Conservation (phyloP, 192 early-diverging fungal genomes). For the Coemansia sp. region DNA sequence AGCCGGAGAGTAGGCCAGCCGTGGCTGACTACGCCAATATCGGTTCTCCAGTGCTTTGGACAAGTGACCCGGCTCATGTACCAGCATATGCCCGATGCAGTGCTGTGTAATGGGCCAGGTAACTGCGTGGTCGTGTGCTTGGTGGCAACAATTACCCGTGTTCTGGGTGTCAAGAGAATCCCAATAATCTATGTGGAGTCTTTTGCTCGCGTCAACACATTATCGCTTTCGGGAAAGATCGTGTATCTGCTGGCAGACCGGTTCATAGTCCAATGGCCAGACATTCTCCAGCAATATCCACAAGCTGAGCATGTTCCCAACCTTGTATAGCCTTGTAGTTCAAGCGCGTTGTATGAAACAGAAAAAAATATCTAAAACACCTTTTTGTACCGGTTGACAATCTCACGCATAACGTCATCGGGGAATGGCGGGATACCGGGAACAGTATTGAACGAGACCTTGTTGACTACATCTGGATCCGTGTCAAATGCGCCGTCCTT, state of each 20-base stretch:
- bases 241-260: conserved; percentile 78
- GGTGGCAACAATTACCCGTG: conserved; percentile 63
- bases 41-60: conserved; percentile 44
- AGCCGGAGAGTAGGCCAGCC: conserved; percentile 77
- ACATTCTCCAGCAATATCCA: conserved; percentile 60
- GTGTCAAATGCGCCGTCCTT: conserved; percentile 43
- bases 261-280: conserved; percentile 94
- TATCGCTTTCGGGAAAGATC: conserved; percentile 91
- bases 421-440: conserved; percentile 53
- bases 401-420: conserved; percentile 48
- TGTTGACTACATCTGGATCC: conserved; percentile 29
- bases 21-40: conserved; percentile 61
- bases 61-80: conserved; percentile 41
- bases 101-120: conserved; percentile 90
- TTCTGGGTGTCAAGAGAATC: conserved; percentile 61
- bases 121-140: conserved; percentile 79
- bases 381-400: conserved; percentile 50
- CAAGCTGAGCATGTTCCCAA: conserved; percentile 66
- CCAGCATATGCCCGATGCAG: conserved; percentile 61
- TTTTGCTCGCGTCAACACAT: conserved; percentile 80
- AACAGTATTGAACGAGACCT: conserved; percentile 39
- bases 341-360: conserved; percentile 6
- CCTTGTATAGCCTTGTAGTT: conserved; percentile 59
- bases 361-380: conserved; percentile 26
- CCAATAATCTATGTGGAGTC: conserved; percentile 88